Base-by-base conservation (phyloP, 805 yeast species). In the Metschnikowia drakensbergensis region DNA sequence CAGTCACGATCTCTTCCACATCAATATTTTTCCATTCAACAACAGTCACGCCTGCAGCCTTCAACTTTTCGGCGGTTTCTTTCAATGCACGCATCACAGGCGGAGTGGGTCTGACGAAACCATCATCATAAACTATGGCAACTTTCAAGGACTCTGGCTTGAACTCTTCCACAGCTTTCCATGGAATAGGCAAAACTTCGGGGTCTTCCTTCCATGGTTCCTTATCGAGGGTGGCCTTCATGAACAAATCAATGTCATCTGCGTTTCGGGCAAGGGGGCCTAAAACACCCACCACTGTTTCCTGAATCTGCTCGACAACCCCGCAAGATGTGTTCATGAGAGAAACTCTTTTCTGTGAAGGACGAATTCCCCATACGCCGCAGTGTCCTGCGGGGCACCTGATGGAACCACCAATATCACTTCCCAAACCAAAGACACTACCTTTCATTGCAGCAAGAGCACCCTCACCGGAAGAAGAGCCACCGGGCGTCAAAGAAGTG, bases 371-470 rank as follows among this genome's bases (percentile, higher is more conserved):
- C 56, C 57, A 54, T 4, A 54, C 57, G 5, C 59, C 59, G 32
- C 59, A 54, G 38, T 54, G 53, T 5, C 56, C 59, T 2, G 59
- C 59, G 11, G 59, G 59, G 23, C 53, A 44, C 25, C 59, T 45
- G 37, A 55, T 53, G 33, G 58, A 54, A 10, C 59, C 59, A 3
- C 59, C 59, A 22, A 55, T 55, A 34, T 55, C 59, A 35, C 57
- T 52, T 4, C 59, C 59, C 37, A 55, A 38, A 3, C 59, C 59
- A 26, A 55, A 54, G 23, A 52, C 58, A 29, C 54, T 48, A 31
- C 59, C 59, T 25, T 53, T 53, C 51, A 54, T 50, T 10, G 59
- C 58, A 6, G 57, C 56, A 38, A 55, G 49, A 4, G 54, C 59
- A 33, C 59, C 59, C 29, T 55, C 59, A 6, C 59, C 59, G 33